A percentile compares a stretch with the other conserved stretches of the same genome.
Conservation (phyloP, 352 stramenopile species). For the Hyphochytrium catenoides region DNA sequence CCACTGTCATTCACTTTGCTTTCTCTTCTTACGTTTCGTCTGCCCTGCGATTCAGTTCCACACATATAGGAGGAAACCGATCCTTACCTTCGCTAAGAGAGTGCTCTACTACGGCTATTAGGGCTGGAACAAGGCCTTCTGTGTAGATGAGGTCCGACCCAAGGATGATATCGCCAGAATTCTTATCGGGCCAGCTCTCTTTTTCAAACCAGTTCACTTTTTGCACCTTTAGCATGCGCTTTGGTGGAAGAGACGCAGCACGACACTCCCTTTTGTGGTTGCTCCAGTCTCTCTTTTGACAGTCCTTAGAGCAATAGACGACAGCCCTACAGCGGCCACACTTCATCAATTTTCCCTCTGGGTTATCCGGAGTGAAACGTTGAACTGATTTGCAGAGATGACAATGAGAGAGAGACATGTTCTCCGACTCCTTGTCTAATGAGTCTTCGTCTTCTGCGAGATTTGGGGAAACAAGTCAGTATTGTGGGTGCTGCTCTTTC, state of each 20-base stretch:
- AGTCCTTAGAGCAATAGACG: constrained; percentile 57
- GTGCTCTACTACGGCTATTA: constrained; percentile 47
- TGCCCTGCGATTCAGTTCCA: no score
- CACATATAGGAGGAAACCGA: no score
- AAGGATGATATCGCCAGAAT: constrained; percentile 37
- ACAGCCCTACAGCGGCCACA: constrained; percentile 35
- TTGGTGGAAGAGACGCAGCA: constrained; percentile 22
- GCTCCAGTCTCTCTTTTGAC: constrained; percentile 62
- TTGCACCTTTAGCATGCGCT: constrained; percentile 10
- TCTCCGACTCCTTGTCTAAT: constrained; percentile 13
- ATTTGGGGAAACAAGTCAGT: no score
- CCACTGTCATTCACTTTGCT: no score
- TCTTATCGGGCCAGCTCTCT: constrained; percentile 27
- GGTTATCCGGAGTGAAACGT: constrained; percentile 44
- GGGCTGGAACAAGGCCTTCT: constrained; percentile 41
- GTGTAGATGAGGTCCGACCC: constrained; percentile 63
- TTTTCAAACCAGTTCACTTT: constrained; percentile 29
- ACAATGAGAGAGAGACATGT: constrained; percentile 13
- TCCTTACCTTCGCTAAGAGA: constrained; percentile 7
- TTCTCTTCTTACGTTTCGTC: no score
- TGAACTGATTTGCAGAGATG: constrained; percentile 36
- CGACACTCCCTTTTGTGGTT: constrained; percentile 46
- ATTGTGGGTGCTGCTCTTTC: no score
- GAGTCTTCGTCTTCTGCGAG: constrained; percentile 6
- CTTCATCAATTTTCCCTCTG: constrained; percentile 58